These are phyloP conservation scores for Aspergillus pseudoterreus DNA, from an alignment of 2,329 filamentous ascomycete genomes.

Conservation along the genomic window DNA sequence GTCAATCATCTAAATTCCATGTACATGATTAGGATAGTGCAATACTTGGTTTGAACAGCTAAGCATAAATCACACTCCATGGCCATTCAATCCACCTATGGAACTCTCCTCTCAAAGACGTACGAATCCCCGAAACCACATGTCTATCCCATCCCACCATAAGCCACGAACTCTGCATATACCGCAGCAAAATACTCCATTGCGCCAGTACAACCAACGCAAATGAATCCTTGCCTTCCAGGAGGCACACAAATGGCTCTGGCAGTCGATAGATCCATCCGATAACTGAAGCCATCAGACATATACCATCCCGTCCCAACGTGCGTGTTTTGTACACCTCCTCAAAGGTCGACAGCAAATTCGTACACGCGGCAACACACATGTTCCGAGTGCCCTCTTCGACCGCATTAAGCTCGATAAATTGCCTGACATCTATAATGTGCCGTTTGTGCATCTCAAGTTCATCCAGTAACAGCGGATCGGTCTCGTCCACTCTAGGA, in stretches of 20 bases:
- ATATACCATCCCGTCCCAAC: conserved; percentile 7
- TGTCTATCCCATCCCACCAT: conserved; percentile 32
- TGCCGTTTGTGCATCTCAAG: conserved; percentile 15
- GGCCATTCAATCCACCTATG: conserved; percentile 27
- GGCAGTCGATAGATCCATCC: conserved; percentile 30
- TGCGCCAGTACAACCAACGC: conserved; percentile 26
- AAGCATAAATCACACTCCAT: conserved; percentile 4
- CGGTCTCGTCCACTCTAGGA: conserved; percentile 1
- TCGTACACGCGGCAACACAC: conserved; percentile 10
- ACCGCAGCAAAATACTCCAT: conserved; percentile 29
- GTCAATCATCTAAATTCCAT: too few species aligned
- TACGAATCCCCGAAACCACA: conserved; percentile 26
- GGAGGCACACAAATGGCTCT: conserved; percentile 15
- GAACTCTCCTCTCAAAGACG: conserved; percentile 15
- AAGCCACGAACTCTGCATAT: conserved; percentile 30
- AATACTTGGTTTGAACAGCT: not conserved
- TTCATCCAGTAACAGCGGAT: conserved; percentile 6
- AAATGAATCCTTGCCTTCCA: conserved; percentile 25
- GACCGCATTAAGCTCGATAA: conserved; percentile 8
- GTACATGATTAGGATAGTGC: too few species aligned
- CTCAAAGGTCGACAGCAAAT: conserved; percentile 13
- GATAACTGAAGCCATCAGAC: conserved; percentile 23
- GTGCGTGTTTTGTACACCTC: conserved; percentile 16
- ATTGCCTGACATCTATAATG: conserved; percentile 11
- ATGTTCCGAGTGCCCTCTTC: not conserved